A percentile compares a stretch with the other conserved stretches of the same genome.
Conservation (phyloP, 768 basidiomycete genomes). For the Lactarius tabidus region DNA sequence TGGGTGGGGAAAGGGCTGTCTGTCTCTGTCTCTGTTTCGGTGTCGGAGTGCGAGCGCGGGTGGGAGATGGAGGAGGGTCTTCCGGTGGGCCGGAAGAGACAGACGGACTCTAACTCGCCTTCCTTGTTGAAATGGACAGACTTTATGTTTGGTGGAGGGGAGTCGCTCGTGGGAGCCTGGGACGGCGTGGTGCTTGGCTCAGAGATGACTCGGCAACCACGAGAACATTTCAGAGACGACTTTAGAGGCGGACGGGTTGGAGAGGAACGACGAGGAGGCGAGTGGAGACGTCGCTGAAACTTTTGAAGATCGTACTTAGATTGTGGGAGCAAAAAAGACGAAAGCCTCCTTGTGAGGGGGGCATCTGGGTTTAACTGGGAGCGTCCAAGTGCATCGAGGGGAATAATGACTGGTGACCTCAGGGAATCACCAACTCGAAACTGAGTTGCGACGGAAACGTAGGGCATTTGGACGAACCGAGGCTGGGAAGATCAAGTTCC, state of each 20-base stretch:
- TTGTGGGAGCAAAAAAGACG: not conserved
- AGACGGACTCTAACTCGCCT: conserved; percentile 3
- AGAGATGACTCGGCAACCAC: not conserved
- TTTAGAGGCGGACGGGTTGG: not conserved
- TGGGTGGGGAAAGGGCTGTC: not conserved
- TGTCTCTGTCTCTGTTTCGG: conserved; percentile 9
- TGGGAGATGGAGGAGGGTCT: conserved; percentile 8
- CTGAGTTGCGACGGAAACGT: not conserved
- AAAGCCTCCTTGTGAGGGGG: not conserved
- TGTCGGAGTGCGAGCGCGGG: not conserved
- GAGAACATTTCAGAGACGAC: conserved; percentile 3
- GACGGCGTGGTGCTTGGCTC: not conserved
- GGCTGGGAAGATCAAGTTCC: too few species aligned
- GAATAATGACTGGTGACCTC: not conserved
- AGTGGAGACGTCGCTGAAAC: not conserved
- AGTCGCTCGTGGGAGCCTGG: not conserved
- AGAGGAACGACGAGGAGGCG: not conserved
- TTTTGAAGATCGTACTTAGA: not conserved
- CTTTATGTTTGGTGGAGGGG: not conserved
- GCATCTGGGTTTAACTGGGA: not conserved
- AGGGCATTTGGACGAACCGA: conserved; percentile 18
- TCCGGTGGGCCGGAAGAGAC: conserved; percentile 3
- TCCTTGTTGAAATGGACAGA: conserved; percentile 14
- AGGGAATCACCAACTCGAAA: not conserved
- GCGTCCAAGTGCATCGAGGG: not conserved